Evolutionary conservation across 2,329 filamentous ascomycete species (phyloP), one percentile per base, ranked within the genome.

Genomic region (Sporothrix globosa): DNA sequence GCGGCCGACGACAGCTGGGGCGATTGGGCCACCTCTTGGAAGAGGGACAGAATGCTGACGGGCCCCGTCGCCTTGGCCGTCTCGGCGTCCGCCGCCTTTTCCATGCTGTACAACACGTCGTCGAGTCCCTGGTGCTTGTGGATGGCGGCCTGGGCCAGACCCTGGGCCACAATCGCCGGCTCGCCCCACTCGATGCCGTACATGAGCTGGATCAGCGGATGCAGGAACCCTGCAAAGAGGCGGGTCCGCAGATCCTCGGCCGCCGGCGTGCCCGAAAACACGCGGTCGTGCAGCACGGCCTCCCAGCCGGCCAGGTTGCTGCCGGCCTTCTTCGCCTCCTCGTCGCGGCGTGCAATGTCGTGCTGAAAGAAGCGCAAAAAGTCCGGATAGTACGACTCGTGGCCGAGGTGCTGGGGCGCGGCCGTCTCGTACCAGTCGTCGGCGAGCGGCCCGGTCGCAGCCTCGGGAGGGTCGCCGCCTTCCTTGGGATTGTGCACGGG

Each of bases 161-260:
- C 93, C 80, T 95, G 88, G 6, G 93, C 92, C 39, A 97, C 84
- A 71, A 97, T 88, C 50, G 91, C 91, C 1, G 92, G 92, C 77
- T 97, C 92, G 11, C 85, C 78, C 82, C 93, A 97, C 77, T 97
- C 93, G 48, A 97, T 77, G 4, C 91, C 93, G 77, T 93, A 97
- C 65, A 93, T 91, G 24, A 97, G 85, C 77, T 97, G 92, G 73
- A 97, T 94, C 19, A 96, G 81, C 1, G 93, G 92, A 76, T 97
- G 92, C 2, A 93, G 75, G 73, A 95, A 85, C 0, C 91, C 90
- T 19, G 85, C 86, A 76, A 87, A 93, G 76, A 95, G 81, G 21
- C 93, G 84, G 1, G 84, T 82, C 2, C 94, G 80, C 83, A 97
- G 82, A 72, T 90, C 88, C 52, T 93, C 87, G 4, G 90, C 88